phyloP scores from a whole-genome alignment of 2,329 filamentous ascomycete species.

The Clonostachys chloroleuca region DNA sequence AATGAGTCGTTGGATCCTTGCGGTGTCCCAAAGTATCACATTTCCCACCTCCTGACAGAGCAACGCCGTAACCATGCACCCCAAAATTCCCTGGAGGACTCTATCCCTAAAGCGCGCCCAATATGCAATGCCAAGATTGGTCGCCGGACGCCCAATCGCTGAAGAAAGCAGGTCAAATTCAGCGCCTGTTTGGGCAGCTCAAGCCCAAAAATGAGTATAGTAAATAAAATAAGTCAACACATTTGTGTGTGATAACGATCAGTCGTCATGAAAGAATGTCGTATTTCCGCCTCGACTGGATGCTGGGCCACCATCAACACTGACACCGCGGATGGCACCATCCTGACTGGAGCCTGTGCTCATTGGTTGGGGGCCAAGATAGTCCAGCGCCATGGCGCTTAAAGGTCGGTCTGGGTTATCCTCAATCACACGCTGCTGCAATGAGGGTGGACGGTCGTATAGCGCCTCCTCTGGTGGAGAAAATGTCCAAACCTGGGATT shows the following conservation, averaged over 20 bases:
- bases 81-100: background rate
- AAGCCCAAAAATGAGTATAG: background rate
- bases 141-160: background rate
- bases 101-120: conserved; percentile 1
- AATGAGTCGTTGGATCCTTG: no score
- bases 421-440: conserved; percentile 41
- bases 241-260: conserved; percentile 2
- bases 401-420: conserved; percentile 40
- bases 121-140: background rate
- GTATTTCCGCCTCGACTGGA: conserved; percentile 40
- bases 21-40: background rate
- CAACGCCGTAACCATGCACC: conserved; percentile 1
- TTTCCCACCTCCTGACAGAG: background rate
- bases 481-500: conserved; percentile 81
- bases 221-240: background rate
- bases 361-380: conserved; percentile 22
- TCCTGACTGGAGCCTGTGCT: conserved; percentile 23
- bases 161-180: background rate
- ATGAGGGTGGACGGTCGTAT: conserved; percentile 45
- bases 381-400: conserved; percentile 45
- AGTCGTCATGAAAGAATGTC: conserved; percentile 47
- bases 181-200: background rate
- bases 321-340: conserved; percentile 38
- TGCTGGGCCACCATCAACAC: conserved; percentile 53
- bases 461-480: conserved; percentile 73